Percentiles rank a stretch among this genome's conserved stretches.
Evolutionary conservation across 2,329 filamentous ascomycete genomes (phyloP).

Genomic region (Ascochyta pisi): DNA sequence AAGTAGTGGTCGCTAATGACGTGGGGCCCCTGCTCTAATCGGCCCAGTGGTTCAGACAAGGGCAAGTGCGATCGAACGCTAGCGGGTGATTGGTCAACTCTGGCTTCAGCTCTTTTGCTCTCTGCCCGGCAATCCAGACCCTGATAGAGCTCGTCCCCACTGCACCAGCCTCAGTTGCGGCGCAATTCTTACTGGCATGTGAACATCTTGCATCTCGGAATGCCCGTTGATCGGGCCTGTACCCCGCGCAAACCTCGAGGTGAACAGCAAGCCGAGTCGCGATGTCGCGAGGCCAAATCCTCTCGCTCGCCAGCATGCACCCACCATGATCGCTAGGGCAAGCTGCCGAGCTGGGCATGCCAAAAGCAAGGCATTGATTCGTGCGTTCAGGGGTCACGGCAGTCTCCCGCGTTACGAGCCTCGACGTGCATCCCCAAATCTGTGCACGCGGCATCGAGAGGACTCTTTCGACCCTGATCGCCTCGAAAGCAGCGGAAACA

Average conservation of each 20-base stretch:
- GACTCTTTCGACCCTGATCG: conserved; percentile 20
- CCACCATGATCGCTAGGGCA: conserved; percentile 7
- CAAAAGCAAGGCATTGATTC: conserved; percentile 19
- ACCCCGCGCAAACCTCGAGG: not conserved
- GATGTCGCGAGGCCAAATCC: conserved; percentile 2
- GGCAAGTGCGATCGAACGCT: conserved; percentile 13
- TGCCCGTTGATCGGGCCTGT: conserved; percentile 17
- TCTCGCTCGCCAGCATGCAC: conserved; percentile 11
- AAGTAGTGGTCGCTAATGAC: conserved; percentile 26
- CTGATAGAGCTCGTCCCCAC: conserved; percentile 6
- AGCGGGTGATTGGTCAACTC: conserved; percentile 10
- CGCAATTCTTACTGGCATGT: conserved; percentile 5
- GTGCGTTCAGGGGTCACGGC: conserved; percentile 11
- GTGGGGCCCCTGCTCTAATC: conserved; percentile 26
- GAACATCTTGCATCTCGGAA: conserved; percentile 18
- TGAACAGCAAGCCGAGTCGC: conserved; percentile 4
- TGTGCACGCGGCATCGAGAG: conserved; percentile 17
- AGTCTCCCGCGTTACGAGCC: conserved; percentile 14
- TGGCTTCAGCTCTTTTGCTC: conserved; percentile 9
- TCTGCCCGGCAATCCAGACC: conserved; percentile 19
- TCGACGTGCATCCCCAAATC: conserved; percentile 4
- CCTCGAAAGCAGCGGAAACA: conserved; percentile 15
- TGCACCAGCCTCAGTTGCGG: conserved; percentile 25
- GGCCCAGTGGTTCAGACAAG: conserved; percentile 19
- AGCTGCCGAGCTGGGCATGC: conserved; percentile 1